phyloP scores from a whole-genome alignment of 306 rosid genomes.

The Acmispon strigosus region DNA sequence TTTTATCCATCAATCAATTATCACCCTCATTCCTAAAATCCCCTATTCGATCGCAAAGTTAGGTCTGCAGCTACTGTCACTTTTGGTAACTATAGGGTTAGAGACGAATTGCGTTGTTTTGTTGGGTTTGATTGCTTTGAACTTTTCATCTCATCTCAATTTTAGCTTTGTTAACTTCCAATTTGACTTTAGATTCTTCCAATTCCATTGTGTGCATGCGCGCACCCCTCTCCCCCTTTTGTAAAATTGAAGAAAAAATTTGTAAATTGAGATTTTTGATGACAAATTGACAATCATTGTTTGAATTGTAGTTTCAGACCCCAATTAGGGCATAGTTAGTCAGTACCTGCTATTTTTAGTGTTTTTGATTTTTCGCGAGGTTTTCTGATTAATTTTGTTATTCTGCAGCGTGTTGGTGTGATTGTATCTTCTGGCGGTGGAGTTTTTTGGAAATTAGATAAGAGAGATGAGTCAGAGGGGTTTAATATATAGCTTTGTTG shows the following conservation, averaged over 20 bases:
- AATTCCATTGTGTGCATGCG: no score
- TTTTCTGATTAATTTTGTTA: conserved; percentile 1
- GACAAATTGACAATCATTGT: no score
- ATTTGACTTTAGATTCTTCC: no score
- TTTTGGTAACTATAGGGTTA: not conserved
- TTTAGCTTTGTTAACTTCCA: no score
- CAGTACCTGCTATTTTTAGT: not conserved
- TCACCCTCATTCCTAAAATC: not conserved
- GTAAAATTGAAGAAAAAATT: no score
- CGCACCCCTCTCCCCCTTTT: no score
- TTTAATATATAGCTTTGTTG: conserved; percentile 92
- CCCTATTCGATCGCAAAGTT: conserved; percentile 5
- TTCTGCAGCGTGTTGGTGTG: conserved; percentile 19
- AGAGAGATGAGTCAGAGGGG: conserved; percentile 83
- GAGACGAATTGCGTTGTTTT: not conserved
- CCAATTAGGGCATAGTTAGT: conserved; percentile 7
- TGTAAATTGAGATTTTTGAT: not conserved
- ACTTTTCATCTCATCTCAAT: no score
- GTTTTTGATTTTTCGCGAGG: no score
- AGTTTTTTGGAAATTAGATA: conserved; percentile 38
- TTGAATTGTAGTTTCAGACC: no score
- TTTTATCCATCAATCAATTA: not conserved
- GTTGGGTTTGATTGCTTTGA: not conserved
- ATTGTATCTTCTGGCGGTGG: conserved; percentile 2
- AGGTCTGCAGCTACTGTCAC: not conserved